Conservation (phyloP, 345 rosid species). For the Rhizophora apiculata region DNA sequence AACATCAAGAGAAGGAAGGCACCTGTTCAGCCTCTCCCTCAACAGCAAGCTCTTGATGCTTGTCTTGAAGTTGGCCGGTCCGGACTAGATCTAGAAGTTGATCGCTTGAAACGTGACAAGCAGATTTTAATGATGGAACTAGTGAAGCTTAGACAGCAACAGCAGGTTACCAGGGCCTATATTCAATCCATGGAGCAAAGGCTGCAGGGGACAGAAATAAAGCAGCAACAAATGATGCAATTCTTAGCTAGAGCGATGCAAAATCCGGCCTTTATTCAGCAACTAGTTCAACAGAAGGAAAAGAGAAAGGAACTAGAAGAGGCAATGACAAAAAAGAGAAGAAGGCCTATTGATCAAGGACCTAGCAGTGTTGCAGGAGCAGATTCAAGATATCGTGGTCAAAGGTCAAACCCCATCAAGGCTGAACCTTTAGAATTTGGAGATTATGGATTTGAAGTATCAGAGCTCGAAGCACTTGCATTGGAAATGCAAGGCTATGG, state of each 20-base stretch:
- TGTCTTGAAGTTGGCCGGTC: constrained; percentile 55
- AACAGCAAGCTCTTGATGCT: constrained; percentile 39
- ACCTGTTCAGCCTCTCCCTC: constrained; percentile 30
- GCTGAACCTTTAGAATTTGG: constrained; percentile 44
- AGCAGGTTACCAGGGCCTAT: constrained; percentile 53
- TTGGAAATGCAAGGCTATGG: constrained; percentile 79
- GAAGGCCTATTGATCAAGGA: constrained; percentile 39
- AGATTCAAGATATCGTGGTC: constrained; percentile 18
- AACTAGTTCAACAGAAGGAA: constrained; percentile 45
- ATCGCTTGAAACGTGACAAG: constrained; percentile 59
- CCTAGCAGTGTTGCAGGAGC: constrained; percentile 3
- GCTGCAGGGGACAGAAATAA: constrained; percentile 60
- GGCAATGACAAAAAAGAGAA: constrained; percentile 43
- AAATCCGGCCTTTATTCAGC: constrained; percentile 61
- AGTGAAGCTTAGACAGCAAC: constrained; percentile 67
- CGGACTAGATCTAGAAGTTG: constrained; percentile 42
- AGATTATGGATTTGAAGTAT: constrained; percentile 35
- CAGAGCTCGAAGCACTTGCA: constrained; percentile 84
- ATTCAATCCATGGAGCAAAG: constrained; percentile 67
- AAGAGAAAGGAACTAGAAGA: constrained; percentile 54
- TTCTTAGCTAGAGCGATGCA: constrained; percentile 67
- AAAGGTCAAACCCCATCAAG: constrained; percentile 31
- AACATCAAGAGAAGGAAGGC: constrained; percentile 66
- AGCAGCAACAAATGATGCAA: constrained; percentile 87
- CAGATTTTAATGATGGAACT: constrained; percentile 53